Evolutionary conservation across 345 rosid genomes (phyloP).

Genomic region (Dimocarpus longan): DNA sequence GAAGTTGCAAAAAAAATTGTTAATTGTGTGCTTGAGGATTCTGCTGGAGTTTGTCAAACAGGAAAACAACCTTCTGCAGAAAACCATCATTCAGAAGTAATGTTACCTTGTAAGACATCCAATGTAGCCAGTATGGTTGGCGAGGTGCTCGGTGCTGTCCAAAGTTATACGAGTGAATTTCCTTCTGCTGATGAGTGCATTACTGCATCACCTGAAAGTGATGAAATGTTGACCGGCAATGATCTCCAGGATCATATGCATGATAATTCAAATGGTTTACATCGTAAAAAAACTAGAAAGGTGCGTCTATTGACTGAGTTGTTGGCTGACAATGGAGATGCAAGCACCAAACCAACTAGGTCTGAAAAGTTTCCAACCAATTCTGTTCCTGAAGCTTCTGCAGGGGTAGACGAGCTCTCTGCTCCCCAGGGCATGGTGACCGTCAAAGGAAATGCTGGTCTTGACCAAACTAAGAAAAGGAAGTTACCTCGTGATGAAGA

Average conservation of each 20-base stretch:
- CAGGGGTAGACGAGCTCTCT: constrained; percentile 25
- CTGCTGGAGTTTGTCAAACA: constrained; percentile 21
- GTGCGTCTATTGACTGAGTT: constrained; percentile 78
- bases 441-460: constrained; percentile 25
- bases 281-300: constrained; percentile 65
- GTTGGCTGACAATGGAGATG: constrained; percentile 45
- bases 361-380: constrained; percentile 38
- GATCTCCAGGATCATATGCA: constrained; percentile 24
- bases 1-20: constrained; percentile 22
- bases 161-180: constrained; percentile 29
- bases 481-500: constrained; percentile 53
- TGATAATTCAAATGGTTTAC: constrained; percentile 44
- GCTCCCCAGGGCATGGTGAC: constrained; percentile 24
- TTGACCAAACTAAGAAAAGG: constrained; percentile 54
- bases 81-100: constrained; percentile 27
- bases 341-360: constrained; percentile 24
- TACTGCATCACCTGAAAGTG: constrained; percentile 59
- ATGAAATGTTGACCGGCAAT: constrained; percentile 37
- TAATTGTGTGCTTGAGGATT: constrained; percentile 17
- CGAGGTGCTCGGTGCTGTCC: constrained; percentile 34
- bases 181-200: constrained; percentile 42
- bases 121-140: constrained; percentile 35
- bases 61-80: constrained; percentile 29
- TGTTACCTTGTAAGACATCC: constrained; percentile 34
- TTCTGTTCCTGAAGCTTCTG: constrained; percentile 34